Evolutionary conservation across 768 basidiomycete species (phyloP).

Genomic region (Tulasnella sp.): DNA sequence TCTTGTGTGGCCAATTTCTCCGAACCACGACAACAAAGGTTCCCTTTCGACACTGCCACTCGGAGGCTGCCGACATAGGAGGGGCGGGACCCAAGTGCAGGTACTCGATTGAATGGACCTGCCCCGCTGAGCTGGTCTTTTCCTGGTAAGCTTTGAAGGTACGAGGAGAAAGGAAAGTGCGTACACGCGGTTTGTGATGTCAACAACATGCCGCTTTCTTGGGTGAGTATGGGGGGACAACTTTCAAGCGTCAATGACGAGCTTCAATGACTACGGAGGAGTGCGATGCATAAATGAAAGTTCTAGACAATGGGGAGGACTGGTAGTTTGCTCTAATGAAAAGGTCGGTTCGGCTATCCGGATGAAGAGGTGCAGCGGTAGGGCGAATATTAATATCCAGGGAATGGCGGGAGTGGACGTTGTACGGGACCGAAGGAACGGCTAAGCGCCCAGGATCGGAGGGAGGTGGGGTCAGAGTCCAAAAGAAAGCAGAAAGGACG

Average conservation of each 20-base stretch:
- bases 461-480: not conserved
- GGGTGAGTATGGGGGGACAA: not conserved
- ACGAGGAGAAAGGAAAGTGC: not conserved
- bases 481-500: not conserved
- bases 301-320: not conserved
- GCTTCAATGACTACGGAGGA: not conserved
- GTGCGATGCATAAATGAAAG: not conserved
- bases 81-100: too few species aligned
- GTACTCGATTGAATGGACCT: too few species aligned
- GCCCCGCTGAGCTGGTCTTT: too few species aligned
- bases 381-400: not conserved
- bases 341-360: not conserved
- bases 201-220: not conserved
- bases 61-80: not conserved
- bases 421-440: not conserved
- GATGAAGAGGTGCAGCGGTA: not conserved
- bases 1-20: not conserved
- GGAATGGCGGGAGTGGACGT: not conserved
- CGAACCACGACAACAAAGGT: not conserved
- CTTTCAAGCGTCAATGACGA: too few species aligned
- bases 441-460: not conserved
- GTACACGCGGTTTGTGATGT: not conserved
- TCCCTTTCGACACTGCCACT: not conserved
- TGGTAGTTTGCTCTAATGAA: not conserved
- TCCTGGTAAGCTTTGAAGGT: too few species aligned